These are phyloP conservation scores for Acanthamoeba healyi DNA, from an alignment of 208 protist genomes.

Conservation along the genomic window DNA sequence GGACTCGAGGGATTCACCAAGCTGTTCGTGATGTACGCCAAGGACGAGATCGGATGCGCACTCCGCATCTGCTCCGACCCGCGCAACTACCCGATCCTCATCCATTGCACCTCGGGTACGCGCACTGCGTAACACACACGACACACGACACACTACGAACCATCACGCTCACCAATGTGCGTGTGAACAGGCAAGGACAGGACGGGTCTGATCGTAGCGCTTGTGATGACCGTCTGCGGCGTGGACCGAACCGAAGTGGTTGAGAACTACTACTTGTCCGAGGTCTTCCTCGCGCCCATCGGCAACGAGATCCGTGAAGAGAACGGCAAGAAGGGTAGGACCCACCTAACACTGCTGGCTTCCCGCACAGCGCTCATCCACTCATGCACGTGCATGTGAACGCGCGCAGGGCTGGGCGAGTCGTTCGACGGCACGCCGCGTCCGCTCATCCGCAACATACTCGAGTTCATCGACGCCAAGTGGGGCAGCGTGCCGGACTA, in stretches of 20 bases:
- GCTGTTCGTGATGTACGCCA: constrained; percentile 30
- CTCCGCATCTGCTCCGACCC: constrained; percentile 56
- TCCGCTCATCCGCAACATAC: constrained; percentile 2
- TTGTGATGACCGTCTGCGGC: constrained; percentile 52
- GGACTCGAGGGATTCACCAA: constrained; percentile 57
- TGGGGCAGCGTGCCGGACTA: constrained; percentile 57
- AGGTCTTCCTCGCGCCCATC: constrained; percentile 6
- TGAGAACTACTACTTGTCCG: constrained; percentile 66
- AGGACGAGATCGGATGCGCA: constrained; percentile 14
- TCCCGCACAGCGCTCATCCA: too few relatives aligned
- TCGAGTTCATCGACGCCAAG: constrained; percentile 67
- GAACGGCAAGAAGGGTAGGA: constrained; percentile 38
- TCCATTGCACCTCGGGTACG: constrained; percentile 65
- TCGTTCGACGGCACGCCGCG: constrained; percentile 44
- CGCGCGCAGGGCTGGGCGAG: background rate
- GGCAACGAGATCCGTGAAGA: constrained; percentile 27
- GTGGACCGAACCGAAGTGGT: constrained; percentile 52
- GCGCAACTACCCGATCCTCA: constrained; percentile 32
- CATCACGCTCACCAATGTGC: background rate
- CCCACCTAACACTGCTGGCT: background rate
- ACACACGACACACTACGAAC: too few relatives aligned
- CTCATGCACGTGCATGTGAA: too few relatives aligned
- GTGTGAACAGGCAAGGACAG: constrained; percentile 53
- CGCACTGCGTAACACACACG: background rate
- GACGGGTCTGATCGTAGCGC: constrained; percentile 54